Base-by-base conservation (phyloP, 352 stramenopile species). In the Pythium diclinum region DNA sequence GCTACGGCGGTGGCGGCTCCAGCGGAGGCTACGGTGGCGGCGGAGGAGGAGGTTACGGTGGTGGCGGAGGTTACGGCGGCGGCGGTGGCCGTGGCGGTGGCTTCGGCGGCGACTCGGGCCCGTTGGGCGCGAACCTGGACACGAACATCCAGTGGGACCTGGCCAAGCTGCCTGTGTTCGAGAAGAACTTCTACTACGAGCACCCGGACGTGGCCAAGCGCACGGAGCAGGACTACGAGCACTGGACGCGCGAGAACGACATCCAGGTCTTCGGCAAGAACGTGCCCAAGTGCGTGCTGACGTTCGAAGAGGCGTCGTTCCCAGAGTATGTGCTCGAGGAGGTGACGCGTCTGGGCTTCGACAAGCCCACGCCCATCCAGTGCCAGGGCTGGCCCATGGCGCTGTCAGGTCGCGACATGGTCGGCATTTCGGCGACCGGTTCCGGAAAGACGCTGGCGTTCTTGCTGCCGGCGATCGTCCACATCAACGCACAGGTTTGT, bases 131-230 rank as follows among this genome's bases (percentile, higher is more conserved):
- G 6, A 90, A 89, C 68, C 79, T 99, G 47, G 77, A 89, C 59
- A 84, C 79, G 9, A 88, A 96, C 59, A 99, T 99, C 79, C 86
- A 99, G 69, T 99, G 98, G 86, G 88, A 98, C 63, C 65, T 98
- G 48, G 79, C 88, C 25, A 88, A 97, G 69, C 81, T 99, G 10
- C 93, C 96, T 1, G 83, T 94, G 19, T 99, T 99, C 69, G 96
- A 99, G 75, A 99, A 99, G 77, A 98, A 99, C 73, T 99, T 99
- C 68, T 99, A 99, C 91, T 93, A 96, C 64, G 91, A 99, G 78
- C 98, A 99, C 81, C 97, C 97, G 17, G 94, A 98, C 65, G 97
- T 99, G 23, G 89, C 88, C 6, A 82, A 80, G n/a, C 86, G 97
- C 56, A 81, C 87, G 25, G 88, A 97, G 21, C 61, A 87, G 10